These are phyloP conservation scores for Scutellaria minor DNA, from an alignment of 257 asterid species.

Conservation along the genomic window DNA sequence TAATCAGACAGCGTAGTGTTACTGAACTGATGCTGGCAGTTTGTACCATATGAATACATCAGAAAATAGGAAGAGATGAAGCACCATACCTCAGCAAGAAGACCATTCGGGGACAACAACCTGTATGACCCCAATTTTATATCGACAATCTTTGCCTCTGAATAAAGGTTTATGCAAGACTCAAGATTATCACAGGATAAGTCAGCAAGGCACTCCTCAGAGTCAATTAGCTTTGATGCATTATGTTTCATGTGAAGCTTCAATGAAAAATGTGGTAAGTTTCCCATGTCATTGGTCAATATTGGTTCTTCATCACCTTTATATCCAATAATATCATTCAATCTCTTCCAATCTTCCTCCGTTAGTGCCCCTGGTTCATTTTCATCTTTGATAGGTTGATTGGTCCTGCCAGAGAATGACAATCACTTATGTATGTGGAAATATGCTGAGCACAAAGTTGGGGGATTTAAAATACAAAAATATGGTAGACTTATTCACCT, in stretches of 20 bases:
- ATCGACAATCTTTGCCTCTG: constrained; percentile 77
- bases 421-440: constrained; percentile 34
- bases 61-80: constrained; percentile 11
- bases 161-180: constrained; percentile 68
- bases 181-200: constrained; percentile 93
- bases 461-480: constrained; percentile 27
- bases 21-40: constrained; percentile 8
- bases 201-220: constrained; percentile 82
- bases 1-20: constrained; percentile 18
- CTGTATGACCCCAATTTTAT: constrained; percentile 91
- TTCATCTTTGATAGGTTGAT: constrained; percentile 68
- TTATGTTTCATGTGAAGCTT: constrained; percentile 94
- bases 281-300: constrained; percentile 51
- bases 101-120: constrained; percentile 87
- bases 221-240: constrained; percentile 85
- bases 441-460: constrained; percentile 29
- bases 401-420: constrained; percentile 57
- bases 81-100: constrained; percentile 80
- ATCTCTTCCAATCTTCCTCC: constrained; percentile 93
- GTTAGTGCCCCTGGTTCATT: constrained; percentile 74
- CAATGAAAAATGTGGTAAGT: constrained; percentile 63
- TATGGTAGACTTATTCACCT: constrained; percentile 52
- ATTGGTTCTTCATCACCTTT: constrained; percentile 67
- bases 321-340: constrained; percentile 87
- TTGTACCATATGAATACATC: constrained; percentile 22